phyloP scores from a whole-genome alignment of 495 filamentous ascomycete genomes.

The Penicilliopsis zonata region DNA sequence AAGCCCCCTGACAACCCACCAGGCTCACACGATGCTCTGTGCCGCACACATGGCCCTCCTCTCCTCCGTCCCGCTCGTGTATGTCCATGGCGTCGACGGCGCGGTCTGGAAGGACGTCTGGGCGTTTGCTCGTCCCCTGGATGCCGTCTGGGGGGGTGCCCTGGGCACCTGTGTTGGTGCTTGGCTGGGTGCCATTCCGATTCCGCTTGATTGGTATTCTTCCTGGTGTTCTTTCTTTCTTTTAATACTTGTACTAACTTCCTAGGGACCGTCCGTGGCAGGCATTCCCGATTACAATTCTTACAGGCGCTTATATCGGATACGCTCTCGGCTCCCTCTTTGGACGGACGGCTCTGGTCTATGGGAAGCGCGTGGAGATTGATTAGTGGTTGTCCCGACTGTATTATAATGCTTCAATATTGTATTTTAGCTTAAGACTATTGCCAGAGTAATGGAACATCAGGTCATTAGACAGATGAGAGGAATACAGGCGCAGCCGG shows the following conservation, averaged over 20 bases:
- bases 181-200: conserved; percentile 69
- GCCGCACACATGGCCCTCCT: conserved; percentile 74
- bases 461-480: no score
- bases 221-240: conserved; percentile 3
- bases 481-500: no score
- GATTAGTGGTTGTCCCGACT: no score
- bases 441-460: no score
- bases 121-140: conserved; percentile 28
- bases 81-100: conserved; percentile 69
- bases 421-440: no score
- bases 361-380: conserved; percentile 54
- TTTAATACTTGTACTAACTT: conserved; percentile 4
- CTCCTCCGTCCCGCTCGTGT: conserved; percentile 61
- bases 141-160: conserved; percentile 28
- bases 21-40: conserved; percentile 62
- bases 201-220: conserved; percentile 79
- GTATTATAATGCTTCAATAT: no score
- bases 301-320: conserved; percentile 59
- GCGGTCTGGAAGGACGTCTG: conserved; percentile 62
- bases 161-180: conserved; percentile 39
- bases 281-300: conserved; percentile 88
- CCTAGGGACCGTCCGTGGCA: conserved; percentile 85
- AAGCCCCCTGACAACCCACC: conserved; percentile 77
- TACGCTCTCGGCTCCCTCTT: conserved; percentile 48
- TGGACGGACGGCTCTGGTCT: conserved; percentile 42